Evolutionary conservation across 495 filamentous ascomycete genomes (phyloP), one percentile per base, ranked within the genome.

Genomic region (Jackrogersella multiformis): DNA sequence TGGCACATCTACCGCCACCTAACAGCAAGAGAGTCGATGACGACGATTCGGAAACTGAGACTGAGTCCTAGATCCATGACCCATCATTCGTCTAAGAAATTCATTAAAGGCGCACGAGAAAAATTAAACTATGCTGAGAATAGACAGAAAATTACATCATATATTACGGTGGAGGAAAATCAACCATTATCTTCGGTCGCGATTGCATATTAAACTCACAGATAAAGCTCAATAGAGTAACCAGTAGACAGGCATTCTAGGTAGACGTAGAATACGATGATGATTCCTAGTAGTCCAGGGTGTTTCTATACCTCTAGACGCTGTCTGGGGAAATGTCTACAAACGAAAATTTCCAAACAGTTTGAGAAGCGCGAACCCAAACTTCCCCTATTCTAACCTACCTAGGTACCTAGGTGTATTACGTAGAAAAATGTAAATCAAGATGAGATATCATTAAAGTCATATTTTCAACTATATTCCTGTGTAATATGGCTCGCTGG

Each of bases 1-100:
- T 84, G 21, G 81, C 82, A 20, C 68, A 76, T 20, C 81, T 86
- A 44, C 82, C 82, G 1, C 82, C 82, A 0, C 61, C 64, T 0
- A 79, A 77, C 7, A 82, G 80, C 60, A 73, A 66, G 61, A 68
- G 82, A 23, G 44, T 81, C 13, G 77, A 81, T 8, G 71, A 72
- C 0, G 76, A 77, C 20, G 61, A 66, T 21, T 63, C 63, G 13
- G 71, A 69, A 32, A 61, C 67, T 3, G 64, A 61, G 38, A 51
- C 45, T 16, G 61, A 66, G 20, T 24, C 30, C 10, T 64, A 64
- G 26, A 44, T 42, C 23, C 49, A 13, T 5, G 8, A 21, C 7
- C 36, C 8, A 35, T 30, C n/a, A n/a, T n/a, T n/a, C n/a, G n/a
- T 30, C 12, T 18, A 30, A 36, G 13, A 21, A 32, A 13, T 28